These are phyloP conservation scores for Polychytrium aggregatum DNA, from an alignment of 192 early-diverging fungal species.

Conservation along the genomic window DNA sequence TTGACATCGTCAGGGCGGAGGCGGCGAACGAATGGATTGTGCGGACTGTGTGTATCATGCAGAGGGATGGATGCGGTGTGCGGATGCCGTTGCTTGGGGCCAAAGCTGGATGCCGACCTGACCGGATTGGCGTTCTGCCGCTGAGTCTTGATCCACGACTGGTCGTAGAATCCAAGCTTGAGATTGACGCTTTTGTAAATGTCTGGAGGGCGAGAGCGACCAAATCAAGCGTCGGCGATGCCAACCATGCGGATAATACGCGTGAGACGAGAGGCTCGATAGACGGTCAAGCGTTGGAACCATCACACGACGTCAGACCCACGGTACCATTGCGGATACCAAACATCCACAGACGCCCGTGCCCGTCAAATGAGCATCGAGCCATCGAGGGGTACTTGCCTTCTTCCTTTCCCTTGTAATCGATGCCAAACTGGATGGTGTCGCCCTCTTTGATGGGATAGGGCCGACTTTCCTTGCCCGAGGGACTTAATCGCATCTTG, in stretches of 20 bases:
- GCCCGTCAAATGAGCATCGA: too few species aligned
- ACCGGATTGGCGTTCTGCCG: constrained; percentile 39
- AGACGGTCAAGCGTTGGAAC: too few species aligned
- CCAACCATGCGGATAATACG: too few species aligned
- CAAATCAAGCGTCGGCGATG: too few species aligned
- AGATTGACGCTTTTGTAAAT: constrained; percentile 36
- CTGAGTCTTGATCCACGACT: constrained; percentile 33
- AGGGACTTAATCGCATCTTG: constrained; percentile 80
- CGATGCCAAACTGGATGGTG: constrained; percentile 44
- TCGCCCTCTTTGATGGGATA: constrained; percentile 57
- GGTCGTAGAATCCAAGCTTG: constrained; percentile 35
- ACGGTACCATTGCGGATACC: too few species aligned
- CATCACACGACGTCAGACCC: too few species aligned
- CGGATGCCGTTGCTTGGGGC: constrained; percentile 1
- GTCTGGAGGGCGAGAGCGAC: too few species aligned
- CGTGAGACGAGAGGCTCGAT: too few species aligned
- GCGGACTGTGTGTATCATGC: neutral
- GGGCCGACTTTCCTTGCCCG: constrained; percentile 71
- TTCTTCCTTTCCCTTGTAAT: constrained; percentile 46
- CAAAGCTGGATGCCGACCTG: too few species aligned
- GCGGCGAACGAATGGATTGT: too few species aligned
- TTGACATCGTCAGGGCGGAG: neutral
- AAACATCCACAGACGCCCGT: too few species aligned
- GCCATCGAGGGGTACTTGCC: constrained; percentile 13
- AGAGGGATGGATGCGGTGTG: neutral